Evolutionary conservation across 495 filamentous ascomycete species (phyloP), one percentile per base, ranked within the genome.

Genomic region (Trypethelium eluteriae): DNA sequence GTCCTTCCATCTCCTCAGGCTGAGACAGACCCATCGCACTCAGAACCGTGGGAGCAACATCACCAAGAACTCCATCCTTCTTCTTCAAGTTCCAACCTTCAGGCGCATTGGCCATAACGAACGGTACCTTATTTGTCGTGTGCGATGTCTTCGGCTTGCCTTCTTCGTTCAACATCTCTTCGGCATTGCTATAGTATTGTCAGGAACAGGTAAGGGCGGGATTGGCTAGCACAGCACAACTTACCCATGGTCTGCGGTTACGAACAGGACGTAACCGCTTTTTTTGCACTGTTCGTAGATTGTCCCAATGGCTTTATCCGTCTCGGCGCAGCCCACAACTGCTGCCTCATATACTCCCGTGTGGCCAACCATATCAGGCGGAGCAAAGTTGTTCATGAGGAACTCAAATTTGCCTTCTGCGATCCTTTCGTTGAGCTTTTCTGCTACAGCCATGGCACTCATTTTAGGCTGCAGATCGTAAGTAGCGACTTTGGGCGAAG

Each of bases 331-430:
- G 72, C 88, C 94, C 73, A 92, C 70, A 68, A 98, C 91, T 64
- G 94, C 95, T n/a, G 94, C 94, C 74, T 96, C 84, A 76, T 96
- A 98, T 68, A 96, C 92, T 72, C 94, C 94, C 10, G 94, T 98
- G 81, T 98, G 94, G 71, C 94, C 94, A 68, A 98, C 94, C 94
- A 98, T 98, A 79, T 98, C 94, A 56, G 94, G 95, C 32, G 95
- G 93, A 39, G 94, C 94, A 76, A 98, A 98, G 85, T 98, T 98
- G 87, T 98, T 97, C 94, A 98, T 98, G 73, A 98, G 79, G 74
- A 98, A 97, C 73, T 92, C 91, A 79, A 93, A 94, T 69, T 88
- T 85, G 71, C 84, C 82, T 78, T 91, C 89, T 14, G 75, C 83
- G 71, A 98, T 88, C 64, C 93, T 85, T 80, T 93, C 89, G 77